Conservation (phyloP, 306 rosid species). For the Sphenostylis stenocarpa region DNA sequence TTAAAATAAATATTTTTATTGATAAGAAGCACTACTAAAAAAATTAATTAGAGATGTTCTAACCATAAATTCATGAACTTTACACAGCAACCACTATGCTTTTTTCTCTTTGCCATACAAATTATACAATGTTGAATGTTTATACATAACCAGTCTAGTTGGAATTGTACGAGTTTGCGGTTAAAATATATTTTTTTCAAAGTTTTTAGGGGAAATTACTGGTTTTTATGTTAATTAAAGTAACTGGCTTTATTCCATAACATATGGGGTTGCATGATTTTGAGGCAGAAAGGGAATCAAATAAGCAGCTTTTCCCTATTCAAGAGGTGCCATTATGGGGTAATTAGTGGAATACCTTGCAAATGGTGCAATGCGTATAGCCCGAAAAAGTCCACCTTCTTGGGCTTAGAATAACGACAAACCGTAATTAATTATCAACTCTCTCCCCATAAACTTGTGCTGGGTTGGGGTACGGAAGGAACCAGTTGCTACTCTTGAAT, state of each 20-base stretch:
- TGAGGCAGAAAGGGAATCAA: conserved; percentile 80
- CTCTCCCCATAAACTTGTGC: conserved; percentile 46
- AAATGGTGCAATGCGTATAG: conserved; percentile 48
- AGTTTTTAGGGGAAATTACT: not conserved
- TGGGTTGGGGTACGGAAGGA: conserved; percentile 27
- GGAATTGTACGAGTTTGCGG: not conserved
- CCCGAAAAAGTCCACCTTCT: conserved; percentile 54
- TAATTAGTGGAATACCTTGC: conserved; percentile 77
- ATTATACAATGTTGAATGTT: not conserved
- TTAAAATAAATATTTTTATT: too few species aligned
- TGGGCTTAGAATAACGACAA: conserved; percentile 45
- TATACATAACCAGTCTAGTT: not conserved
- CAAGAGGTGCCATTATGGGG: conserved; percentile 63
- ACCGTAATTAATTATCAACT: conserved; percentile 30
- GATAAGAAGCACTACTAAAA: too few species aligned
- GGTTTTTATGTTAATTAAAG: conserved; percentile 32
- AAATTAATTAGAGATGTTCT: too few species aligned
- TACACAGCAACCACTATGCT: conserved; percentile 33
- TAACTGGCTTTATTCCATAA: conserved; percentile 51
- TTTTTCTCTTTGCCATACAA: conserved; percentile 5
- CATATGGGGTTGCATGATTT: conserved; percentile 70
- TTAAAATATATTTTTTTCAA: conserved; percentile 7
- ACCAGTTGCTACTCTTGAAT: not conserved
- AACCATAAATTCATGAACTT: conserved; percentile 12
- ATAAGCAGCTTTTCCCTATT: conserved; percentile 58